phyloP scores from a whole-genome alignment of 257 asterid genomes.

The Fraxinus excelsior region DNA sequence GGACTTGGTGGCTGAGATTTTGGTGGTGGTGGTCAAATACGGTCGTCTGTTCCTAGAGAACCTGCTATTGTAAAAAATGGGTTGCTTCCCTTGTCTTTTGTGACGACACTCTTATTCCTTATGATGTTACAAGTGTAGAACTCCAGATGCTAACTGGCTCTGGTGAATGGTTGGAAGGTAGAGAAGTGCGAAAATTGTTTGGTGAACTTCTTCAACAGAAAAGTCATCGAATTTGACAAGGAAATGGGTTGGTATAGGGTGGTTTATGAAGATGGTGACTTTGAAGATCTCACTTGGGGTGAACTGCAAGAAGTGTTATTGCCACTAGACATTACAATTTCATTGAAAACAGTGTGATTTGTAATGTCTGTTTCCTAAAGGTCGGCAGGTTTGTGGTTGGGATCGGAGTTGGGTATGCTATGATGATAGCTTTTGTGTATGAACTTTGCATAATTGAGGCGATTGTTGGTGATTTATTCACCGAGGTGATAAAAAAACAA shows the following conservation, averaged over 20 bases:
- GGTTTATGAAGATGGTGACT: conserved; percentile 69
- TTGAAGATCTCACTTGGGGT: conserved; percentile 67
- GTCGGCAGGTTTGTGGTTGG: too few relatives aligned
- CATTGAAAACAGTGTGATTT: conserved; percentile 57
- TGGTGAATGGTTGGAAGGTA: conserved; percentile 71
- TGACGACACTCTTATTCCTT: conserved; percentile 18
- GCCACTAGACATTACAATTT: conserved; percentile 60
- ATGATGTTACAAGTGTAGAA: conserved; percentile 27
- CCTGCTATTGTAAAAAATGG: conserved; percentile 66
- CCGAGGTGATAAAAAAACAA: too few relatives aligned
- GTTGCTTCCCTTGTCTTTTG: conserved; percentile 47
- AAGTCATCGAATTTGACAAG: conserved; percentile 47
- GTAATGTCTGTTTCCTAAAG: too few relatives aligned
- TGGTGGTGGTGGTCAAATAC: too few relatives aligned
- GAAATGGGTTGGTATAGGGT: conserved; percentile 67
- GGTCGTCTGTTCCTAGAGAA: conserved; percentile 75
- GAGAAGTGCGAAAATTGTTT: conserved; percentile 53
- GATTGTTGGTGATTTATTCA: too few relatives aligned
- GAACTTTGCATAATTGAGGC: too few relatives aligned
- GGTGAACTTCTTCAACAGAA: conserved; percentile 46
- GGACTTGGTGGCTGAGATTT: too few relatives aligned
- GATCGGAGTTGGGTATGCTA: too few relatives aligned
- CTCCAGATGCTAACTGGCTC: conserved; percentile 31
- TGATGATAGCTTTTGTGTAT: too few relatives aligned
- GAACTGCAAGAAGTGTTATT: conserved; percentile 52